Base-by-base conservation (phyloP, 2,329 filamentous ascomycete species). In the Ophiognomonia clavigignenti-juglandacearum region DNA sequence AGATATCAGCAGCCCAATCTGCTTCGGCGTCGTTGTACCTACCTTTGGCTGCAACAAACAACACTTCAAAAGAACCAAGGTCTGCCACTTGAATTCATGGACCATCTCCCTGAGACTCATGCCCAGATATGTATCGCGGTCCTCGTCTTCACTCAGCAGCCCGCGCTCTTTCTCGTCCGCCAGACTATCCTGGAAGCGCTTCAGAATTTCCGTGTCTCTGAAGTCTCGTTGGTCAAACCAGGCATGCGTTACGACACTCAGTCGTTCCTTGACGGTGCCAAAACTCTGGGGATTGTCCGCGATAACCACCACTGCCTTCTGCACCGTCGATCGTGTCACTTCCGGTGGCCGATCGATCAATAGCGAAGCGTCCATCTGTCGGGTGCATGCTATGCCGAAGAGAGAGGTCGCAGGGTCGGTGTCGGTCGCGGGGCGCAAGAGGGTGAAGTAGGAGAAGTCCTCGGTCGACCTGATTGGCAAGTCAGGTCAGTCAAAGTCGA, bases 161-260 rank as follows among this genome's bases (percentile, higher is more conserved):
- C 76, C 78, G 32, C 80, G 70, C 29, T 69, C 68, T 64, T 82
- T 82, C 60, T 85, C 81, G 46, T 83, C 80, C 5, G 77, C 82
- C 51, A 98, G 71, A 58, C 88, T 95, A 66, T 96, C 92, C 64
- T 95, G 90, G 58, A 98, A 96, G 63, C 87, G 80, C 69, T 86
- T 74, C 54, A 98, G 70, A 57, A 98, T 96, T 63, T 96, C 92
- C 39, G 85, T 77, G 64, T 97, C 92, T 23, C 85, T 83, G 61
- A 98, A 98, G 63, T 97, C 89, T 51, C 74, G 85, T 73, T 98
- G 93, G 52, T 86, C 88, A 68, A 98, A 98, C 93, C 93, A 98
- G 20, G 92, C 92, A 57, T 84, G 86, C 4, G 92, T 96, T 14
- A 98, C 91, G 26, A 96, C 83, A 40, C 87, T 86, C 54, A 98